These are phyloP conservation scores for Linum tenue DNA, from an alignment of 345 rosid genomes.

Conservation along the genomic window DNA sequence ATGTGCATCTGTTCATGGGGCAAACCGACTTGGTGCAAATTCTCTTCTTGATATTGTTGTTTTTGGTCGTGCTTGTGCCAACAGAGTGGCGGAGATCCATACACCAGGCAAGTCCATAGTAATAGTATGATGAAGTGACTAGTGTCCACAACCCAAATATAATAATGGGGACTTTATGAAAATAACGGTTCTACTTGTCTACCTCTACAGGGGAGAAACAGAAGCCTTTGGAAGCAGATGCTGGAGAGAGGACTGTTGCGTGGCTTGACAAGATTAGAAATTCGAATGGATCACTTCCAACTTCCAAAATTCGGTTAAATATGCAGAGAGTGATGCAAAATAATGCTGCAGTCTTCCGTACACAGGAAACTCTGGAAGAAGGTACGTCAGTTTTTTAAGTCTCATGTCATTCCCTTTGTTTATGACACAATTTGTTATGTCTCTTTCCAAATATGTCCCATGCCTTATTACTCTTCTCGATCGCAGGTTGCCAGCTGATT, in stretches of 20 bases:
- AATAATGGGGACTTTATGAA: neutral
- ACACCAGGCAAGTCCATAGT: constrained; percentile 52
- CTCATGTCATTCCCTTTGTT: neutral
- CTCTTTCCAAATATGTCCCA: neutral
- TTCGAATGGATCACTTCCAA: constrained; percentile 77
- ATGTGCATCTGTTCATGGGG: constrained; percentile 99
- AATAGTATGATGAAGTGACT: neutral
- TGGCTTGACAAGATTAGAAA: constrained; percentile 87
- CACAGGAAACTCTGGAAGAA: constrained; percentile 95
- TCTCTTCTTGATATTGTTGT: constrained; percentile 98
- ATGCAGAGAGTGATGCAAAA: constrained; percentile 98
- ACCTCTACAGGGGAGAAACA: constrained; percentile 64
- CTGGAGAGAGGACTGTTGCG: constrained; percentile 82
- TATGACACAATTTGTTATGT: neutral
- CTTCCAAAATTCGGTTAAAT: constrained; percentile 77
- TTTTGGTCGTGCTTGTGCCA: constrained; percentile 97
- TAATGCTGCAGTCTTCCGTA: constrained; percentile 97
- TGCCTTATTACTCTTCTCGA: neutral
- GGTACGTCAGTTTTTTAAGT: constrained; percentile 27
- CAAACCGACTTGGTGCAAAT: constrained; percentile 96
- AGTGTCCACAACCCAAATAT: neutral
- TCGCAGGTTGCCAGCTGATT: constrained; percentile 73
- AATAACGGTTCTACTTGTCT: neutral
- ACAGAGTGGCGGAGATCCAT: constrained; percentile 79
- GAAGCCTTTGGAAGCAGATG: constrained; percentile 77